Base-by-base conservation (phyloP, 2,329 filamentous ascomycete genomes). In the Fusarium fracticaudum region DNA sequence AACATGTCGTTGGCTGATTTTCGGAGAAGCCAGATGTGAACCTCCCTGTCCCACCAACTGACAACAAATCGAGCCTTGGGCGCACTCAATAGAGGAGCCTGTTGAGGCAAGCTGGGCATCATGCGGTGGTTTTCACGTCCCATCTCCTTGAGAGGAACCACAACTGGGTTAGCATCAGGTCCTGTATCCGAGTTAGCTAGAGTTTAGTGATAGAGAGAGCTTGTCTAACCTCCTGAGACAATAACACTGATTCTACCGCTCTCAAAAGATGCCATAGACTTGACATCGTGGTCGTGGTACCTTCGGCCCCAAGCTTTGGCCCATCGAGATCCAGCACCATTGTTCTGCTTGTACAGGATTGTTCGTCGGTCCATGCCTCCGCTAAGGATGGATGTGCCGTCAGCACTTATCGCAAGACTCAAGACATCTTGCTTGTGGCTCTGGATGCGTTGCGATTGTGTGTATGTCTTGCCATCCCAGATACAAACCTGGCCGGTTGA, bases 221-320 rank as follows among this genome's bases (percentile, higher is more conserved):
- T 61, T 12, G n/a, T 67, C 87, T 83, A 86, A 94, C 95, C 96
- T 89, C 96, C 96, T 72, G 96, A 97, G 22, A 97, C 93, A 17
- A 98, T 87, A 63, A 98, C 91, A 79, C 94, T 98, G 79, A 98
- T 90, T 57, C 91, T 91, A 58, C 89, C 91, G 60, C 92, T 92
- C 82, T 99, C 96, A 74, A 96, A 98, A 0, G 94, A 91, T 40
- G 95, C 93, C 90, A 98, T 94, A 3, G 94, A 90, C 85, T 98
- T 98, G 78, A 98, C 95, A 84, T 99, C 96, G 82, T 98, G 95
- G 51, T 92, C 91, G 80, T 99, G 96, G 80, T 96, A 95, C 79
- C 94, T 89, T 75, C 94, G 89, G 80, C 97, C 94, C 82, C 91
- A 93, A n/a, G 94, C 88, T 82, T 96, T 96, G 67, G 90, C 90